phyloP scores from a whole-genome alignment of 495 filamentous ascomycete species.

The Cairneyella variabilis region DNA sequence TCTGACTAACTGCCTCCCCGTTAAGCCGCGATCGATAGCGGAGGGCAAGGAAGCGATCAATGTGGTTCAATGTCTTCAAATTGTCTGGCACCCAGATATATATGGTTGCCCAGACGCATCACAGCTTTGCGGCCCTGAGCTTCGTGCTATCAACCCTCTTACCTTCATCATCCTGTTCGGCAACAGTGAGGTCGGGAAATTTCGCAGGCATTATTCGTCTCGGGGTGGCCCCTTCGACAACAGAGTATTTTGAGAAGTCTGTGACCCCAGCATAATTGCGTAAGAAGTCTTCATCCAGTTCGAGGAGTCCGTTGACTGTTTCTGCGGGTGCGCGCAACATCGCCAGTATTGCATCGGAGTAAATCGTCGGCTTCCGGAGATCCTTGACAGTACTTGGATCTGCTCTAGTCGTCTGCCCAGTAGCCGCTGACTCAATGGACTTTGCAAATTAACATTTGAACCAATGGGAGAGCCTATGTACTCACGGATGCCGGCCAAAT shows the following conservation, averaged over 20 bases:
- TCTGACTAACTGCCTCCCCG: no score
- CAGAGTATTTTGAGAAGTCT: conserved; percentile 71
- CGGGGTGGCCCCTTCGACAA: conserved; percentile 61
- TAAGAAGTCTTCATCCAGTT: conserved; percentile 82
- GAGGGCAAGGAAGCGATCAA: no score
- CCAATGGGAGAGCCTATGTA: conserved; percentile 8
- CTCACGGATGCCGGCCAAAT: conserved; percentile 77
- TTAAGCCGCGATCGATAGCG: no score
- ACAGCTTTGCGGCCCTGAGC: conserved; percentile 19
- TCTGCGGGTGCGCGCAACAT: conserved; percentile 61
- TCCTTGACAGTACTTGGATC: conserved; percentile 46
- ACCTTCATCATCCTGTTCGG: conserved; percentile 82
- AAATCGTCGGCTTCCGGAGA: conserved; percentile 68
- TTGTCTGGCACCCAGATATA: no score
- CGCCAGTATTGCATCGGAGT: conserved; percentile 73
- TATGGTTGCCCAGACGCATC: no score
- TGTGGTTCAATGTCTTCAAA: no score
- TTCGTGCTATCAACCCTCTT: conserved; percentile 62
- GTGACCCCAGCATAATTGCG: conserved; percentile 53
- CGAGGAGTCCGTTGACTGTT: conserved; percentile 65
- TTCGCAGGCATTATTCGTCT: conserved; percentile 74
- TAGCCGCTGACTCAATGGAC: conserved; percentile 74
- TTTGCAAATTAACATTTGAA: no score
- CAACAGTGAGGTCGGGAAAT: conserved; percentile 68
- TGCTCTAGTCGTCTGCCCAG: conserved; percentile 42